Conservation (phyloP, 768 basidiomycete species). For the Tylopilus balloui region DNA sequence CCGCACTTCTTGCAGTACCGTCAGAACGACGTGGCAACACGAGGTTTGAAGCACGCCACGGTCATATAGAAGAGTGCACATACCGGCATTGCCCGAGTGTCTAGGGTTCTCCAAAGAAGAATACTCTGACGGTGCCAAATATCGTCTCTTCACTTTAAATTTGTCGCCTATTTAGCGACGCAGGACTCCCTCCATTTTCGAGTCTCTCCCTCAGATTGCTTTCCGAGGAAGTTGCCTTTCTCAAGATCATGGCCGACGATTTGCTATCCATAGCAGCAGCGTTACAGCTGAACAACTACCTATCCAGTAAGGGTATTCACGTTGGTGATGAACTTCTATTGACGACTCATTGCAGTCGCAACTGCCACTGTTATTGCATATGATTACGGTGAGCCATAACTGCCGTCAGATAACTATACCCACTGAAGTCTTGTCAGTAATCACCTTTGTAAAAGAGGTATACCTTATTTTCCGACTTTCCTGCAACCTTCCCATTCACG, state of each 20-base stretch:
- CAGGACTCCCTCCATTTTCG: no score
- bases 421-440: slow-evolving; percentile 2
- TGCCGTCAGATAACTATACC: background rate
- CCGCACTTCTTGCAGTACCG: no score
- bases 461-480: background rate
- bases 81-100: background rate
- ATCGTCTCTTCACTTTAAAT: background rate
- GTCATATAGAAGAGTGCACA: background rate
- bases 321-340: background rate
- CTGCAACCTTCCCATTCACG: background rate
- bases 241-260: background rate
- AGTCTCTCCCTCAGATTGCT: no score
- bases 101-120: background rate
- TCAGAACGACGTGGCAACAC: no score
- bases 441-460: slow-evolving; percentile 20
- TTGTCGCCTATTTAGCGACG: no score
- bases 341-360: background rate
- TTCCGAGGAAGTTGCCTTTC: background rate
- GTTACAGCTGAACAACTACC: background rate
- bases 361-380: background rate
- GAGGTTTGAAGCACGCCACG: no score
- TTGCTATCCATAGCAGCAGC: background rate
- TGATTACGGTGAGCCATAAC: no score
- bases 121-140: no score
- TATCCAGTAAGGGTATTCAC: background rate